A percentile compares a stretch with the other conserved stretches of the same genome.
Evolutionary conservation across 352 stramenopile species (phyloP).

Genomic region (Phytophthora uliginosa): DNA sequence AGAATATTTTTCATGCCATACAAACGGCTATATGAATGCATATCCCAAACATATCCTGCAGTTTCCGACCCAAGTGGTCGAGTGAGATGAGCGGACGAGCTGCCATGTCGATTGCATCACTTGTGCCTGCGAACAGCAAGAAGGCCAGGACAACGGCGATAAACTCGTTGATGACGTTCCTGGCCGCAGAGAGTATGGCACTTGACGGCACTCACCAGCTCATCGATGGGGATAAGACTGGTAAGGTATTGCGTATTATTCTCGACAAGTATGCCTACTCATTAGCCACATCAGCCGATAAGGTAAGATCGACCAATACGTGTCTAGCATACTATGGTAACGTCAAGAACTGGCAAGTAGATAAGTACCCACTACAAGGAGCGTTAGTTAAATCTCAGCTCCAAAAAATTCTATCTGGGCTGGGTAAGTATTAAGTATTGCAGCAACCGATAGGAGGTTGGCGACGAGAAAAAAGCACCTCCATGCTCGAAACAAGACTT

Average conservation of each 20-base stretch:
- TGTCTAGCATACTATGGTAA: background rate
- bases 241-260: background rate
- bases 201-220: no score
- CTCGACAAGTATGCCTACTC: background rate
- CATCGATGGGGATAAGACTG: background rate
- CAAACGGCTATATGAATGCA: background rate
- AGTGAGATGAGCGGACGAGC: background rate
- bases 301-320: background rate
- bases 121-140: background rate
- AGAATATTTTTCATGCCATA: background rate
- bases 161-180: no score
- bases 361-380: background rate
- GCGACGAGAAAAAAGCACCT: background rate
- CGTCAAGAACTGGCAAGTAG: background rate
- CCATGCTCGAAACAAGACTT: background rate
- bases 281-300: background rate
- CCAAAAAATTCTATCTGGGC: background rate
- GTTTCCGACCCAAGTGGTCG: background rate
- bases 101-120: background rate
- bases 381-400: background rate
- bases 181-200: no score
- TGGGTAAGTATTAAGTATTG: background rate
- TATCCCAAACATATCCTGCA: background rate
- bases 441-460: background rate
- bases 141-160: no score